Evolutionary conservation across 2,329 filamentous ascomycete genomes (phyloP).

Genomic region (Hortaea sp.): DNA sequence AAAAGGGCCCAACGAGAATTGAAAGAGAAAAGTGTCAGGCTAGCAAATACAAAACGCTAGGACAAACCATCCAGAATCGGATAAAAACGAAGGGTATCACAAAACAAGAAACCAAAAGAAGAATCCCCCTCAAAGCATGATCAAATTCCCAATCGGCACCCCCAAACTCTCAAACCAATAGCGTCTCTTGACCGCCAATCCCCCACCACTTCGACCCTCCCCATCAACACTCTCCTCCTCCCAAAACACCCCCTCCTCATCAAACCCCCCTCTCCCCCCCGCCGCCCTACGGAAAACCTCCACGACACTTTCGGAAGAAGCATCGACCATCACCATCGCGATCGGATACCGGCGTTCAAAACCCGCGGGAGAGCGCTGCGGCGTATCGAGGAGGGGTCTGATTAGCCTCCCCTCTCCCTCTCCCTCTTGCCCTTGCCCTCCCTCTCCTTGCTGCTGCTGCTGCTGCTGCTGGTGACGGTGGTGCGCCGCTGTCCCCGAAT

Average conservation of each 20-base stretch:
- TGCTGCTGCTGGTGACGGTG: too few species aligned
- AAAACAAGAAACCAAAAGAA: too few species aligned
- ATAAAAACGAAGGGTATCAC: too few species aligned
- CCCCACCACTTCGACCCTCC: constrained; percentile 29
- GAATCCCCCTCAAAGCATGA: constrained; percentile 28
- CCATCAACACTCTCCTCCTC: background rate
- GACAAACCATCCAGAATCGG: too few species aligned
- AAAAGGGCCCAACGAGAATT: too few species aligned
- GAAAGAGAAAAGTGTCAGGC: too few species aligned
- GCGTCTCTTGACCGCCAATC: constrained; percentile 64
- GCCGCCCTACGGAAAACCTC: constrained; percentile 49
- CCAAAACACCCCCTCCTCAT: constrained; percentile 4
- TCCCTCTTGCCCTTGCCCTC: constrained; percentile 8
- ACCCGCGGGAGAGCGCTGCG: constrained; percentile 61
- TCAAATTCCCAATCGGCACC: constrained; percentile 65
- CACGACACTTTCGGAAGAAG: constrained; percentile 53
- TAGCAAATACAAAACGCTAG: too few species aligned
- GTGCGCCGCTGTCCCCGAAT: too few species aligned
- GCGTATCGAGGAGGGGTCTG: constrained; percentile 64
- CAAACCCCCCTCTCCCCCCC: constrained; percentile 12
- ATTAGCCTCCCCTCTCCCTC: constrained; percentile 26
- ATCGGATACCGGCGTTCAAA: constrained; percentile 62
- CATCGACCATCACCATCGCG: constrained; percentile 73
- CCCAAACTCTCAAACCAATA: constrained; percentile 78
- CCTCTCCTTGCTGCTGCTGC: constrained; percentile 29